These are phyloP conservation scores for Chenopodium album DNA, from an alignment of 148 eudicot species.

Conservation along the genomic window DNA sequence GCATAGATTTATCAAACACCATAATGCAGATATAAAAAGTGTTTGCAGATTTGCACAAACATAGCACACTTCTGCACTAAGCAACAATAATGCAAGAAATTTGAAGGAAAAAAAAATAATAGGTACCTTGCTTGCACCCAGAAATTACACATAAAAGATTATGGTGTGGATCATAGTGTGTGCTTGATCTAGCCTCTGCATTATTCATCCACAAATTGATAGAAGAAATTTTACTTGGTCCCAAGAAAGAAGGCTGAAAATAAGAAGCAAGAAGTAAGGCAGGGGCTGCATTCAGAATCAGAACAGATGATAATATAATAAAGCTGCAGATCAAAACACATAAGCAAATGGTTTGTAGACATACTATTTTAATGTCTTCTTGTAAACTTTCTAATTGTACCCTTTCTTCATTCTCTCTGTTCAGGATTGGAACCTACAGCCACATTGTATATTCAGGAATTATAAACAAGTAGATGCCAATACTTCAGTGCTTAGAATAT, in stretches of 20 bases:
- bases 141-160: slow-evolving; percentile 76
- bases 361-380: slow-evolving; percentile 67
- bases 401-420: slow-evolving; percentile 62
- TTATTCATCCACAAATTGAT: slow-evolving; percentile 96
- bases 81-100: background rate
- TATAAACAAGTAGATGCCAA: background rate
- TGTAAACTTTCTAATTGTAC: slow-evolving; percentile 59
- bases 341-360: slow-evolving; percentile 20
- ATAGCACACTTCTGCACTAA: background rate
- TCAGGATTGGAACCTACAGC: slow-evolving; percentile 72
- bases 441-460: slow-evolving; percentile 7
- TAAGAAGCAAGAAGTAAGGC: slow-evolving; percentile 15
- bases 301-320: background rate
- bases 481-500: background rate
- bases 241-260: slow-evolving; percentile 70
- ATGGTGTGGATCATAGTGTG: slow-evolving; percentile 97
- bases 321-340: background rate
- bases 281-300: background rate
- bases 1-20: no score
- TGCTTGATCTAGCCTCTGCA: slow-evolving; percentile 71
- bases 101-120: background rate
- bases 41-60: background rate
- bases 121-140: slow-evolving; percentile 77
- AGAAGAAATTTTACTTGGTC: slow-evolving; percentile 49
- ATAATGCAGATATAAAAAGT: background rate